Base-by-base conservation (phyloP, 2,329 filamentous ascomycete species). In the Cytospora chrysosperma region DNA sequence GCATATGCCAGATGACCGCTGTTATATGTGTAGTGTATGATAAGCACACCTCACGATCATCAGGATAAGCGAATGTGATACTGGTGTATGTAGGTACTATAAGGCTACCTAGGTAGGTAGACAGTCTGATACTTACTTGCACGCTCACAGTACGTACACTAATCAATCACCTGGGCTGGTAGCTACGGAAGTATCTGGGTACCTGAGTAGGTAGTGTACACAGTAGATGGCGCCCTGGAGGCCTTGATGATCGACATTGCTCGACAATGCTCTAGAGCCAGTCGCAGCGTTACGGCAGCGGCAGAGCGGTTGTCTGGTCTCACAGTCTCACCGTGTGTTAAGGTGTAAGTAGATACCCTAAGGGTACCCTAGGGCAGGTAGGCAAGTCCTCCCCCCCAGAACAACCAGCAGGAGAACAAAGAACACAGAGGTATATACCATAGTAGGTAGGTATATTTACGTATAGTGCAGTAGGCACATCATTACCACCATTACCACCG, bases 401-500 rank as follows among this genome's bases (percentile, higher is more conserved):
- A 49, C 21, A 13, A 49, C 24, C n/a, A 49, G 21, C 17, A 49
- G n/a, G 50, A 43, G 50, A 27, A n/a, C 24, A 27, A 40, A 19
- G n/a, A 40, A 57, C 27, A 30, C n/a, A n/a, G n/a, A n/a, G n/a
- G n/a, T n/a, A n/a, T n/a, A n/a, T n/a, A n/a, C n/a, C n/a, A n/a
- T n/a, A n/a, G n/a, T n/a, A n/a, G n/a, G n/a, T n/a, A n/a, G n/a
- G 5, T 27, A 28, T 24, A 26, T 13, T 24, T 37, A 10, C 53
- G 56, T 43, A 57, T 24, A 56, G 34, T 37, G 50, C n/a, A n/a
- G n/a, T n/a, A 37, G 32, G 17, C 26, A 49, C 28, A 51, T 27
- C 30, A 54, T 19, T 26, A 37, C 51, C 56, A 55, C 53, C 32
- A 47, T 52, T 43, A 53, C 40, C 57, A 37, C 51, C 56, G 51